phyloP scores from a whole-genome alignment of 495 filamentous ascomycete species.

The Extremus antarcticus region DNA sequence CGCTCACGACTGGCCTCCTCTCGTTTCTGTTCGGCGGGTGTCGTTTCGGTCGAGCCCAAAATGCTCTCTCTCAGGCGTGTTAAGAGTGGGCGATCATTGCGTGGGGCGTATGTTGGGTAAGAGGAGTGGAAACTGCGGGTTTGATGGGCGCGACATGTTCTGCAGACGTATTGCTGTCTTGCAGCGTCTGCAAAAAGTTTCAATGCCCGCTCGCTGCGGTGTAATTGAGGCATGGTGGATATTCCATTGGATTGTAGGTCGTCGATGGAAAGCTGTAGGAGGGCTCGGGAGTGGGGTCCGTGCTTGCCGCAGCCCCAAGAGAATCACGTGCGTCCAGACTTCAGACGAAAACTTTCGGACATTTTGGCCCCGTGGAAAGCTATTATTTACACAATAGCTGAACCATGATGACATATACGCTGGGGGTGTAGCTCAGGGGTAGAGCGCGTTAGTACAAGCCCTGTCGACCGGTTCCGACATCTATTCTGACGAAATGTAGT shows the following conservation, averaged over 20 bases:
- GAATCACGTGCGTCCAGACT: neutral
- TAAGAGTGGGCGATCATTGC: conserved; percentile 3
- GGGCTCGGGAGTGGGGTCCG: neutral
- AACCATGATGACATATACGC: too few relatives aligned
- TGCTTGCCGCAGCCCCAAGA: neutral
- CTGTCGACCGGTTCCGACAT: too few relatives aligned
- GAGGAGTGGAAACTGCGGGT: conserved; percentile 13
- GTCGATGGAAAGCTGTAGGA: neutral
- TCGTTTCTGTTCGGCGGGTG: neutral
- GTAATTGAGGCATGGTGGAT: conserved; percentile 4
- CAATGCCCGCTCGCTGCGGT: conserved; percentile 12
- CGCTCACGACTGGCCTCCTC: neutral
- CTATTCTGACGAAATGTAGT: too few relatives aligned
- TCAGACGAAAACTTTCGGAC: too few relatives aligned
- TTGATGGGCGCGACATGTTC: conserved; percentile 14
- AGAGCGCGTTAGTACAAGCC: too few relatives aligned
- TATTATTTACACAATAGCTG: too few relatives aligned
- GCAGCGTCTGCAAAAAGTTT: neutral
- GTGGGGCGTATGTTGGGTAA: neutral
- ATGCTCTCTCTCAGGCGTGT: conserved; percentile 4
- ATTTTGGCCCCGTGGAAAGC: too few relatives aligned
- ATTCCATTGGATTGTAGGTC: neutral
- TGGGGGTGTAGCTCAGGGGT: too few relatives aligned
- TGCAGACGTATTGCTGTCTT: conserved; percentile 13
- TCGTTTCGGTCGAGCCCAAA: conserved; percentile 9